Evolutionary conservation across 768 basidiomycete genomes (phyloP).

Genomic region (Gloeopeniophorella convolvens): DNA sequence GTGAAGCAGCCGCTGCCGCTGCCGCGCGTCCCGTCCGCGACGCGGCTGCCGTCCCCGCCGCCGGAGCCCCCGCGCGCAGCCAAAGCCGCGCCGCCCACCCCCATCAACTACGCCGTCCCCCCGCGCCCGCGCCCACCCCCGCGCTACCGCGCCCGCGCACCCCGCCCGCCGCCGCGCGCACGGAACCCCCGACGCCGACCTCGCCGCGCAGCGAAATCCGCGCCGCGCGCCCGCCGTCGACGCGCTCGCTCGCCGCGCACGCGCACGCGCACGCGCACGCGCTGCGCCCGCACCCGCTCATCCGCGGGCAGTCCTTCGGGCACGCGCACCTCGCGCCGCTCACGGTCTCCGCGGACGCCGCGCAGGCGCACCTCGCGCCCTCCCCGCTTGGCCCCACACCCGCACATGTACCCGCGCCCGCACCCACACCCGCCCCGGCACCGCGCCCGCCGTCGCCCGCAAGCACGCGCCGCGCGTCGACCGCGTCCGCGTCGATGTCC

Average conservation of each 20-base stretch:
- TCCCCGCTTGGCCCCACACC: constrained; percentile 26
- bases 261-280: constrained; percentile 27
- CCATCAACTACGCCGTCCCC: neutral
- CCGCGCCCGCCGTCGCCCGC: constrained; percentile 26
- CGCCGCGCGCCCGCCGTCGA: constrained; percentile 50
- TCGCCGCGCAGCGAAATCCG: constrained; percentile 34
- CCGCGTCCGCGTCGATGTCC: constrained; percentile 42
- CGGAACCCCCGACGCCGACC: constrained; percentile 26
- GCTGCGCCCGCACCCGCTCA: constrained; percentile 69
- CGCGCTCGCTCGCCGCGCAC: constrained; percentile 41
- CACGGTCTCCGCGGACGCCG: constrained; percentile 48
- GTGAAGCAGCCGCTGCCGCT: constrained; percentile 9
- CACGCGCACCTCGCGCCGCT: constrained; percentile 49
- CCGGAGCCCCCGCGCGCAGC: too few relatives aligned
- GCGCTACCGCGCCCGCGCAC: neutral
- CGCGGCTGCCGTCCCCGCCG: neutral
- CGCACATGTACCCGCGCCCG: constrained; percentile 22
- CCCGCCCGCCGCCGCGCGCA: constrained; percentile 11
- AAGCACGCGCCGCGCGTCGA: constrained; percentile 42
- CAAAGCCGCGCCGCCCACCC: too few relatives aligned
- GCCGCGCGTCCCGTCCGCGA: constrained; percentile 17
- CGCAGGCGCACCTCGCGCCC: constrained; percentile 37
- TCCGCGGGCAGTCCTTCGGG: constrained; percentile 66
- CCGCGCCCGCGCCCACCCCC: neutral
- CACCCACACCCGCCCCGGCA: constrained; percentile 36